A percentile compares a stretch with the other conserved stretches of the same genome.
phyloP scores from a whole-genome alignment of 768 basidiomycete species.

The Termitomyces sp. region DNA sequence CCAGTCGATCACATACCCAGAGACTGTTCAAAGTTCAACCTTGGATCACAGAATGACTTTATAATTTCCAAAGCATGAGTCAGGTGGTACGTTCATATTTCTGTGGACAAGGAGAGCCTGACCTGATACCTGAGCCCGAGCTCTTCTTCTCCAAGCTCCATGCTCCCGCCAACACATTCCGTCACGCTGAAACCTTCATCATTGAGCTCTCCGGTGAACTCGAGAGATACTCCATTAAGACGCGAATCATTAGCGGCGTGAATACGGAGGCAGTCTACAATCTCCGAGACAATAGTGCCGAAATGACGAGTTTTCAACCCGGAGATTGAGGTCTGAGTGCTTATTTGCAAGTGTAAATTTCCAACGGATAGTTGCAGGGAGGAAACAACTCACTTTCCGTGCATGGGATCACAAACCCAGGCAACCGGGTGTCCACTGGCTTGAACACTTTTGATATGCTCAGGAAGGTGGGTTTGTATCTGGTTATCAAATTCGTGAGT shows the following conservation, averaged over 20 bases:
- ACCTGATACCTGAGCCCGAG: conserved; percentile 89
- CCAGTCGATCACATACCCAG: conserved; percentile 51
- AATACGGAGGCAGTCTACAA: conserved; percentile 75
- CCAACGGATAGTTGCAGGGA: not conserved
- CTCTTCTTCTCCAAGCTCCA: conserved; percentile 87
- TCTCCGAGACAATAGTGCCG: conserved; percentile 81
- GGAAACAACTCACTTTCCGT: conserved; percentile 77
- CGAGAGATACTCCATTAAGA: conserved; percentile 80
- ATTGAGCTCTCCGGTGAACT: conserved; percentile 88
- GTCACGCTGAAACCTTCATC: conserved; percentile 93
- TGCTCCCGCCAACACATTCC: conserved; percentile 94
- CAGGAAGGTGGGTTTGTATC: conserved; percentile 71
- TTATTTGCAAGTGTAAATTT: conserved; percentile 20
- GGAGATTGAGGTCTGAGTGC: conserved; percentile 74
- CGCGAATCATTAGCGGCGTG: conserved; percentile 70
- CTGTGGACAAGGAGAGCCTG: conserved; percentile 2
- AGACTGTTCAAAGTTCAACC: conserved; percentile 91
- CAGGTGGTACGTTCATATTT: not conserved
- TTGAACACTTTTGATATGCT: conserved; percentile 80
- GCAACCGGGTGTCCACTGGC: conserved; percentile 78
- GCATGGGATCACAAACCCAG: conserved; percentile 98
- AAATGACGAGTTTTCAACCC: conserved; percentile 92
- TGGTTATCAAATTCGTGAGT: conserved; percentile 18
- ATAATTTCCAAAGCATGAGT: not conserved
- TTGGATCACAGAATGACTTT: conserved; percentile 94